Evolutionary conservation across 2,329 filamentous ascomycete species (phyloP), one percentile per base, ranked within the genome.

Genomic region (Xylaria digitata): DNA sequence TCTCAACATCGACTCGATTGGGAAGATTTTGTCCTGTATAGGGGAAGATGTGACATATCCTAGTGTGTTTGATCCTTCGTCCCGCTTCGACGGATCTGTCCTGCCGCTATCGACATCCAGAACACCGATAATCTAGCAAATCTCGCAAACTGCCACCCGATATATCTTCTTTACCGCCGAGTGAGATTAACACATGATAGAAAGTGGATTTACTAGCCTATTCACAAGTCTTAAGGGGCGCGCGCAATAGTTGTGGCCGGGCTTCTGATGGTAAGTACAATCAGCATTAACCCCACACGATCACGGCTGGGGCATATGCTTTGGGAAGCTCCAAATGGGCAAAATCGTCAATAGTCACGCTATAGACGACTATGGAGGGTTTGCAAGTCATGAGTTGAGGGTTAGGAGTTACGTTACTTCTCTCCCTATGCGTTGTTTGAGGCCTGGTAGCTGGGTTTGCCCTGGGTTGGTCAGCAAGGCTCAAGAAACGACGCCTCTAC

Each of bases 331-430:
- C 53, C 21, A 52, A 30, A 49, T 61, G 49, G 6, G 50, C 26
- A 40, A 45, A 34, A 19, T 40, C 48, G 43, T 48, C 56, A 32
- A 17, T 5, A 19, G 57, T 42, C 57, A 64, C 49, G 37, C 50
- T 19, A 26, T 42, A 49, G n/a, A 48, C 37, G 15, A 13, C 48
- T 7, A 46, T 26, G 32, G 17, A 49, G 21, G 23, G 5, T 43
- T 55, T 60, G n/a, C 26, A 43, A 55, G 66, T 66, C 66, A 68
- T 50, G 62, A 56, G 57, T 45, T 26, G 49, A 56, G 34, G 26
- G n/a, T 46, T 32, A 32, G 43, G 45, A 54, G 62, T 45, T 58
- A 68, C 66, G 63, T 66, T 63, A 66, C 66, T 56, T 66, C 34
- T 62, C 42, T 42, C 57, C 21, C 13, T 19, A 11, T 32, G 40